Percentiles rank a stretch among this genome's conserved stretches.
Evolutionary conservation across 1,139 yeast genomes (phyloP).

Genomic region (Geotrichum reessii): DNA sequence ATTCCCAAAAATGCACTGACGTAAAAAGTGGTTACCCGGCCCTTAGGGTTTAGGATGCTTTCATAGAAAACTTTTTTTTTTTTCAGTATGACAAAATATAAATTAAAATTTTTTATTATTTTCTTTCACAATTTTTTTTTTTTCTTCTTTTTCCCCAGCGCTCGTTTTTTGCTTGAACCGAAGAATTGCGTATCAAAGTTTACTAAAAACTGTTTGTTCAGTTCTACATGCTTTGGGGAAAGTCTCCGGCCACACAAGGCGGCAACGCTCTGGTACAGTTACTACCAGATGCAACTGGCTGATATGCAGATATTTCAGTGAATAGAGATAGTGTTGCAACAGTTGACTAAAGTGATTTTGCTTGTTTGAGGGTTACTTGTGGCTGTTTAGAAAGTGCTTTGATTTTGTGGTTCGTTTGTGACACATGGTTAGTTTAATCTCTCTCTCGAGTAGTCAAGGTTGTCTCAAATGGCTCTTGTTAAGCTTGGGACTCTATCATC

Average conservation of each 20-base stretch:
- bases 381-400: background rate
- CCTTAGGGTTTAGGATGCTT: conserved; percentile 10
- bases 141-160: background rate
- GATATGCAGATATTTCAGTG: background rate
- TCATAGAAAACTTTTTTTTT: background rate
- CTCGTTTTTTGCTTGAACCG: conserved; percentile 11
- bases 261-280: conserved; percentile 17
- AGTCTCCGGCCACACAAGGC: conserved; percentile 19
- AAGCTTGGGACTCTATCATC: background rate
- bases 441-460: background rate
- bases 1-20: background rate
- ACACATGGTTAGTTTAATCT: background rate
- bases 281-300: conserved; percentile 8
- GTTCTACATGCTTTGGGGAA: conserved; percentile 18
- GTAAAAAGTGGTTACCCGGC: conserved; percentile 7
- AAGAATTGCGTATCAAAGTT: conserved; percentile 20
- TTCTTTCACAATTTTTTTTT: background rate
- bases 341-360: too few relatives aligned
- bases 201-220: conserved; percentile 16
- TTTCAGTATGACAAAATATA: background rate
- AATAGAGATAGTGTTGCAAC: background rate
- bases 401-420: background rate
- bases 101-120: background rate
- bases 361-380: background rate
- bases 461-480: background rate